A percentile compares a stretch with the other conserved stretches of the same genome.
phyloP scores from a whole-genome alignment of 2,329 filamentous ascomycete species.

The Colletotrichum magnum region DNA sequence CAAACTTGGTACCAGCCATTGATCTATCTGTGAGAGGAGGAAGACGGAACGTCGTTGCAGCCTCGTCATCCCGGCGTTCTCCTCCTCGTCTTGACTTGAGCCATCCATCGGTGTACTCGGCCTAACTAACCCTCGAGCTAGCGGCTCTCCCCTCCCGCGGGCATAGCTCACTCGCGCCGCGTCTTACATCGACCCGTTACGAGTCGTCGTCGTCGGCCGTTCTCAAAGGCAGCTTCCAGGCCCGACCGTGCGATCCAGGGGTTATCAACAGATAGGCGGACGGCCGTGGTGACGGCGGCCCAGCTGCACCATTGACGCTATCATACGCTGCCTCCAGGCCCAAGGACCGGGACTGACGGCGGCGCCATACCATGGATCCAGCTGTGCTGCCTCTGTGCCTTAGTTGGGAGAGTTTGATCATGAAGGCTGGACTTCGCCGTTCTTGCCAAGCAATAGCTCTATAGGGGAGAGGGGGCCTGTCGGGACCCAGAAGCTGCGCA shows the following conservation, averaged over 20 bases:
- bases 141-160: slow-evolving; percentile 15
- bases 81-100: not conserved
- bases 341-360: slow-evolving; percentile 23
- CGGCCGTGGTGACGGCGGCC: slow-evolving; percentile 19
- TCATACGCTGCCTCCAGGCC: slow-evolving; percentile 15
- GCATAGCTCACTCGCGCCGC: slow-evolving; percentile 7
- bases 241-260: slow-evolving; percentile 28
- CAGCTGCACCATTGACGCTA: slow-evolving; percentile 24
- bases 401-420: slow-evolving; percentile 7
- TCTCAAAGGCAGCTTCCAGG: slow-evolving; percentile 24
- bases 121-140: slow-evolving; percentile 2
- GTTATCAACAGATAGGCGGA: slow-evolving; percentile 18
- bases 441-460: slow-evolving; percentile 20
- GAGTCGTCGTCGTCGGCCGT: slow-evolving; percentile 23
- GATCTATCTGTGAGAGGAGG: not conserved
- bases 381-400: not conserved
- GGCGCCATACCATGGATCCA: slow-evolving; percentile 13
- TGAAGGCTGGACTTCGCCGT: slow-evolving; percentile 16
- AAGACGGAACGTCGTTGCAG: not conserved
- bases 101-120: not conserved
- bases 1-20: not conserved
- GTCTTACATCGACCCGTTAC: slow-evolving; percentile 1
- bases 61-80: slow-evolving; percentile 2
- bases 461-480: not conserved
- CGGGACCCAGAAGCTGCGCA: slow-evolving; percentile 32